phyloP scores from a whole-genome alignment of 75 land plant species.

The Isoetes taiwanensis region DNA sequence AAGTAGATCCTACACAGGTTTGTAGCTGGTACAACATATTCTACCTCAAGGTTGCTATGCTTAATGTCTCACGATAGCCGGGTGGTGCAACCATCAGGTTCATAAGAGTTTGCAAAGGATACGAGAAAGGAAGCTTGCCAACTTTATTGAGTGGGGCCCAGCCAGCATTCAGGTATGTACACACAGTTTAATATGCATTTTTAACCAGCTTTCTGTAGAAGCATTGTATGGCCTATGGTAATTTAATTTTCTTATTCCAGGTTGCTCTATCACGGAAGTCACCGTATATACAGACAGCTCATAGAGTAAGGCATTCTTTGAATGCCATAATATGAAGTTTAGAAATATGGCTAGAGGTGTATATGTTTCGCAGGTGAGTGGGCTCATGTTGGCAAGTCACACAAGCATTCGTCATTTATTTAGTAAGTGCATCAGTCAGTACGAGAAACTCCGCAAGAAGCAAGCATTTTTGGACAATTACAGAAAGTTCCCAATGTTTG shows the following conservation, averaged over 20 bases:
- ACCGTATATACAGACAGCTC: slow-evolving; percentile 2
- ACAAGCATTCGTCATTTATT: slow-evolving; percentile 98
- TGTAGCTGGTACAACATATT: no score
- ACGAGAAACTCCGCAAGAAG: slow-evolving; percentile 97
- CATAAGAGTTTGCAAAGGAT: slow-evolving; percentile 1
- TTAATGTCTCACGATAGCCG: no score
- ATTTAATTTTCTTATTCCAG: neutral
- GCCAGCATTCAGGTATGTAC: neutral
- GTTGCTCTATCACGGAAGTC: slow-evolving; percentile 3
- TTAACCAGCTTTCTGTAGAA: neutral
- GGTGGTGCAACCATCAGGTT: no score
- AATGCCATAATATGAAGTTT: no score
- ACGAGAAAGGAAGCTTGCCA: slow-evolving; percentile 4
- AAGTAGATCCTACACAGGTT: slow-evolving; percentile 8
- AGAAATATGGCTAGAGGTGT: no score
- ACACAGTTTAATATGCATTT: neutral
- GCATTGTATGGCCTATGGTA: no score
- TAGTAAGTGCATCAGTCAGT: slow-evolving; percentile 85
- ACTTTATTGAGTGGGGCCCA: slow-evolving; percentile 3
- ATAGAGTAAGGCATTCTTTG: neutral
- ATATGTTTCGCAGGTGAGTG: slow-evolving; percentile 84
- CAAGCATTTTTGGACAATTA: slow-evolving; percentile 98
- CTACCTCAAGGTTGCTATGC: no score
- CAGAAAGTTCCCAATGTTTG: slow-evolving; percentile 98
- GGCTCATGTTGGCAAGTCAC: slow-evolving; percentile 98